Base-by-base conservation (phyloP, 257 asterid genomes). In the Primulina tabacum region DNA sequence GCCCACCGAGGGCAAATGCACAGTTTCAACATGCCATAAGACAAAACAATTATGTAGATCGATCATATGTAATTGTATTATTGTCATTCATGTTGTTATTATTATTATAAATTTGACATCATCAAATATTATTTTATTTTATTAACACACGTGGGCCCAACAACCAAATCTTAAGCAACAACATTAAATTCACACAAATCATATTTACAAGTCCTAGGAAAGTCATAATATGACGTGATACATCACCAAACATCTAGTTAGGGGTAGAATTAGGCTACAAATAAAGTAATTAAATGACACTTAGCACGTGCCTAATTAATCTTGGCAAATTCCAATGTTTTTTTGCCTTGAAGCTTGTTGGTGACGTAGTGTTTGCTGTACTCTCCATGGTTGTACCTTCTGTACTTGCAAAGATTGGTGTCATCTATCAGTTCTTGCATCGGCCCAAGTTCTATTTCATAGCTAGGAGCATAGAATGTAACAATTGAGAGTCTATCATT, bases 381-480 rank as follows among this genome's bases (percentile, higher is more conserved):
- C 72, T 91, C 99, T 38, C 97, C 99, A 75, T 94, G 99, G 37
- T 89, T 94, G 89, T 91, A 94, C 56, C 84, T 91, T 77, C 89
- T 89, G 60, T 82, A 94, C 86, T 86, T 89, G 85, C 79, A 74
- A 6, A 87, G 87, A 68, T 81, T 85, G 12, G 83, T 67, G 62
- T 85, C 84, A 76, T 78, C 83, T 30, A 86, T 84, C 35, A 91
- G 64, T 68, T 94, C 92, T 32, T 18, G 60, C 26, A 89, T 67
- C 29, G 97, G 97, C 30, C 93, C 97, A 24, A 94, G 75, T 68
- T 94, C 97, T 3, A 84, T 70, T 5, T 88, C 99, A 66, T 94
- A 91, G 65, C 96, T 85, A 55, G 99, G 99, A 38, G 99, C 99
- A 73, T 94, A 94, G 56, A 94, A 94, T 76, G 99, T 94, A 20